Evolutionary conservation across 306 rosid genomes (phyloP).

Genomic region (Lathyrus sativus): DNA sequence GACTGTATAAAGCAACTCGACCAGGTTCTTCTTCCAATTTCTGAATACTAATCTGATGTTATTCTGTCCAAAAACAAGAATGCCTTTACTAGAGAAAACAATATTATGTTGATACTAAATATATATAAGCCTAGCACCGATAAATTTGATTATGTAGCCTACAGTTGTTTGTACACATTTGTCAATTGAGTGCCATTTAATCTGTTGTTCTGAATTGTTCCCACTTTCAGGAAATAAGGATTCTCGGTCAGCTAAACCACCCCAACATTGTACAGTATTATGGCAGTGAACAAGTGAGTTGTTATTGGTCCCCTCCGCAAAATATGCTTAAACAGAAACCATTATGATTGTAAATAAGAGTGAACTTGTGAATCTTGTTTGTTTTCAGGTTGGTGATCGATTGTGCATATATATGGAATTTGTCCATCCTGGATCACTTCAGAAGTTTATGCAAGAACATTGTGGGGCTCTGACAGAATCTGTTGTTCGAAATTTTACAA

Average conservation of each 20-base stretch:
- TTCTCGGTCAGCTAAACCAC: constrained; percentile 71
- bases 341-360: constrained; percentile 20
- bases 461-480: constrained; percentile 79
- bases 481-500: constrained; percentile 80
- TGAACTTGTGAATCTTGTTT: constrained; percentile 17
- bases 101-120: not conserved
- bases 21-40: constrained; percentile 60
- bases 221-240: constrained; percentile 76
- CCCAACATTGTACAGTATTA: constrained; percentile 86
- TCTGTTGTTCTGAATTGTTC: constrained; percentile 36
- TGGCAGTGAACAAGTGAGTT: constrained; percentile 85
- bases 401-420: constrained; percentile 91
- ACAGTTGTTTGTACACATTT: constrained; percentile 8
- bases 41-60: constrained; percentile 31
- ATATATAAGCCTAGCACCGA: not conserved
- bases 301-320: constrained; percentile 27
- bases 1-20: constrained; percentile 84
- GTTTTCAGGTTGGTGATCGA: constrained; percentile 67
- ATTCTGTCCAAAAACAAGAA: constrained; percentile 15
- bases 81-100: constrained; percentile 19
- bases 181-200: constrained; percentile 6
- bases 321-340: constrained; percentile 9
- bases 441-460: constrained; percentile 72
- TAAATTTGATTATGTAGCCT: not conserved
- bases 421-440: constrained; percentile 82